Evolutionary conservation across 345 rosid genomes (phyloP).

Genomic region (Jatropha curcas): DNA sequence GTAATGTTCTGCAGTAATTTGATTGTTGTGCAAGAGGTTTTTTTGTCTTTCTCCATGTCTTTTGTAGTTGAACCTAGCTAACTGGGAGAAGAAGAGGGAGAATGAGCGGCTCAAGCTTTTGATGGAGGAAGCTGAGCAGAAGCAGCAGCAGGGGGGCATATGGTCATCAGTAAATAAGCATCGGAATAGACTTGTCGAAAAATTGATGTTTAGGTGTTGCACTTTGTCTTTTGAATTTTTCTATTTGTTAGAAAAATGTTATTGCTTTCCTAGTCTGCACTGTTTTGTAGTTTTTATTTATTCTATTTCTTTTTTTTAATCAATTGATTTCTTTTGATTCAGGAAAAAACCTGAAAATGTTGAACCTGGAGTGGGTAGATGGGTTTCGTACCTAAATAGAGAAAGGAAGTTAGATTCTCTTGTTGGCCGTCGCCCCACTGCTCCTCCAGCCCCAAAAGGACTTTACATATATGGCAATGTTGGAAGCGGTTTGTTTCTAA

Average conservation of each 20-base stretch:
- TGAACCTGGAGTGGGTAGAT: conserved; percentile 92
- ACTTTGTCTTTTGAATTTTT: neutral
- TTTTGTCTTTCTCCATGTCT: conserved; percentile 12
- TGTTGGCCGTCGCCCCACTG: conserved; percentile 68
- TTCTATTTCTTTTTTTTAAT: neutral
- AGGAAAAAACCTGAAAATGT: conserved; percentile 57
- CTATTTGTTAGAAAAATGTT: neutral
- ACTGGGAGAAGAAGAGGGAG: conserved; percentile 85
- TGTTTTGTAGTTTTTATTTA: conserved; percentile 2
- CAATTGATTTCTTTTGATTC: conserved; percentile 1
- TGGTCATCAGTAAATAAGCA: conserved; percentile 60
- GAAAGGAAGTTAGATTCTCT: conserved; percentile 78
- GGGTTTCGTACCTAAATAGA: conserved; percentile 93
- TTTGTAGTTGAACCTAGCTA: conserved; percentile 55
- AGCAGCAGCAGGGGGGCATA: conserved; percentile 67
- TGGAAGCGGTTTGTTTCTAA: conserved; percentile 71
- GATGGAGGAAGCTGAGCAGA: conserved; percentile 73
- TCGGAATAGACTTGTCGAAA: conserved; percentile 50
- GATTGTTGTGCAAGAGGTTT: neutral
- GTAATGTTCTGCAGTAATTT: neutral
- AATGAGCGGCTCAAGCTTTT: conserved; percentile 60
- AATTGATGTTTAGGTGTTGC: conserved; percentile 59
- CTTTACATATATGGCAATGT: conserved; percentile 87
- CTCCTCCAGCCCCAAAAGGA: conserved; percentile 88
- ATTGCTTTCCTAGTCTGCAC: neutral